phyloP scores from a whole-genome alignment of 208 protist genomes.

The Ichthyophonus hoferi region DNA sequence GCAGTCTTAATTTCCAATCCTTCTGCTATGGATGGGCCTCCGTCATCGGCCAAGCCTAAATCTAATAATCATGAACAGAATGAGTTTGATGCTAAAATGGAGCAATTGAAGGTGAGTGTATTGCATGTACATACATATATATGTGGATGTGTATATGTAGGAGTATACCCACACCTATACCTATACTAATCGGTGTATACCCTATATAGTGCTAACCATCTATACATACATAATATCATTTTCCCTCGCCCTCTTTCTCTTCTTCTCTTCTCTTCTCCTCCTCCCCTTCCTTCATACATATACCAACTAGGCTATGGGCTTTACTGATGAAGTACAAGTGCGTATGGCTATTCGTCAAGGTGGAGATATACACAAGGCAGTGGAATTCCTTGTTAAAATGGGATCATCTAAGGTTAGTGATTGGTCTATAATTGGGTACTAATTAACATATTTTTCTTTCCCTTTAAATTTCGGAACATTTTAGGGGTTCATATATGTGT shows the following conservation, averaged over 20 bases:
- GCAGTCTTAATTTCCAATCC: too few species aligned
- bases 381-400: not conserved
- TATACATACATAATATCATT: not conserved
- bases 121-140: not conserved
- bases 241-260: not conserved
- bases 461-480: too few species aligned
- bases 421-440: too few species aligned
- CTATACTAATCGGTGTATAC: too few species aligned
- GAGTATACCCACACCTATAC: not conserved
- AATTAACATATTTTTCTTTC: too few species aligned
- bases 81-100: too few species aligned
- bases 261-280: not conserved
- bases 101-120: too few species aligned
- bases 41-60: too few species aligned
- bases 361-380: not conserved
- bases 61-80: too few species aligned
- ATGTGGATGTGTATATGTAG: not conserved
- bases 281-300: not conserved
- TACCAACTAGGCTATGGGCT: not conserved
- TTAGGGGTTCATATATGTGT: too few species aligned
- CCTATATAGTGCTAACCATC: not conserved
- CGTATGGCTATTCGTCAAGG: not conserved
- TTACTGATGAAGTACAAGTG: not conserved
- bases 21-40: too few species aligned
- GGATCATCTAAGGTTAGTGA: too few species aligned